Conservation (phyloP, 192 early-diverging fungal genomes). For the Coemansia aciculifera region DNA sequence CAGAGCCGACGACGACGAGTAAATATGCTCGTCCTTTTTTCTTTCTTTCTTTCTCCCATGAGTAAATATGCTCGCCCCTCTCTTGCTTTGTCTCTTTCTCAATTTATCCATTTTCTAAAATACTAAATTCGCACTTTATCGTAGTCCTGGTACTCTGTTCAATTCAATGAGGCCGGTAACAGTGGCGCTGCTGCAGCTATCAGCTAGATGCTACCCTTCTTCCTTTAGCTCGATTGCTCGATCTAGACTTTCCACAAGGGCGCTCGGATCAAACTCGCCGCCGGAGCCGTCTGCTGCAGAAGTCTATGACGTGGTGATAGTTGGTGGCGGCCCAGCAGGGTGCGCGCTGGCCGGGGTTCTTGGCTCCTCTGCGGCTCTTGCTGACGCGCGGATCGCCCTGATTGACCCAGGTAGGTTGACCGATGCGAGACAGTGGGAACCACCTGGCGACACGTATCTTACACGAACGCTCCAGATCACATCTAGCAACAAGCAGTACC, state of each 20-base stretch:
- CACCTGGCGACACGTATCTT: constrained; percentile 62
- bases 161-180: neutral
- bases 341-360: constrained; percentile 80
- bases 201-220: neutral
- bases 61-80: too few relatives aligned
- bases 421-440: constrained; percentile 57
- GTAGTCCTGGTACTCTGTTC: neutral
- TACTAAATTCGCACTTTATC: neutral
- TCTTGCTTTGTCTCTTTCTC: neutral
- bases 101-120: neutral
- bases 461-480: constrained; percentile 85
- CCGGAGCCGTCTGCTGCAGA: constrained; percentile 4
- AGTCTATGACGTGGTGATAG: constrained; percentile 82
- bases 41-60: neutral
- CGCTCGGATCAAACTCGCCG: neutral
- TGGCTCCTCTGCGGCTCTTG: constrained; percentile 16
- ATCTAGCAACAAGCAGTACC: constrained; percentile 50
- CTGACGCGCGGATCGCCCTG: constrained; percentile 63
- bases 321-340: constrained; percentile 89
- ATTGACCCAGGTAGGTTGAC: constrained; percentile 78
- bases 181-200: neutral
- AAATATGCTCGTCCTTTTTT: neutral
- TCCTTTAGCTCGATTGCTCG: neutral
- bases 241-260: neutral
- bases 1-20: constrained; percentile 14